Percentiles rank a stretch among this genome's conserved stretches.
These are phyloP conservation scores for Dillenia suffruticosa DNA, from an alignment of 164 flowering plant genomes.

Conservation along the genomic window DNA sequence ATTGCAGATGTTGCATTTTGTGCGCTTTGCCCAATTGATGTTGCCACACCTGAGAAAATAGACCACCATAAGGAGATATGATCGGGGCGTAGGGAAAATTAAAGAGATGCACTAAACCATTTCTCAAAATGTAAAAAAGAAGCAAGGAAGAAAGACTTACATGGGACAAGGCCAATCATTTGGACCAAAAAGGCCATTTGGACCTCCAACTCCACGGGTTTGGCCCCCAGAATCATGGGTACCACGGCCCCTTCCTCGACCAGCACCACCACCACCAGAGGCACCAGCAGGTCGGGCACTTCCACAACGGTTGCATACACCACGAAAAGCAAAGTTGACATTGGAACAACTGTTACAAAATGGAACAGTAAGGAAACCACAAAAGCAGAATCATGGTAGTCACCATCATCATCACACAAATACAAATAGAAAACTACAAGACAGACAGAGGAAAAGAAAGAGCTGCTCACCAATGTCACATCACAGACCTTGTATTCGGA, in stretches of 20 bases:
- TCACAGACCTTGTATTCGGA: constrained; percentile 99
- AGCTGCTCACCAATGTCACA: constrained; percentile 99
- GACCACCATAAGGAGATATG: too few species aligned
- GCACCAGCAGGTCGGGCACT: constrained; percentile 90
- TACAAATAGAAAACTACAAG: not conserved
- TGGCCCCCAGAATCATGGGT: constrained; percentile 44
- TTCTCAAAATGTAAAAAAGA: not conserved
- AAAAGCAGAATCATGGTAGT: not conserved
- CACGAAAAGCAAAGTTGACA: constrained; percentile 98
- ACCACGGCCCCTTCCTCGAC: constrained; percentile 89
- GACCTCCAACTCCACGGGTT: constrained; percentile 49
- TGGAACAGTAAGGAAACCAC: constrained; percentile 17
- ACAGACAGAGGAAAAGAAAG: constrained; percentile 51
- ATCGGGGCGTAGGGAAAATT: too few species aligned
- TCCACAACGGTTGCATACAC: constrained; percentile 98
- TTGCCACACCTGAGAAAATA: constrained; percentile 79
- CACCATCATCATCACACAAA: not conserved
- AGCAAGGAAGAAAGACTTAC: constrained; percentile 36
- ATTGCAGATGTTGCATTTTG: constrained; percentile 92
- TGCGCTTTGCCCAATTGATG: constrained; percentile 97
- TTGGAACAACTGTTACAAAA: constrained; percentile 75
- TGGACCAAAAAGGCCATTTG: constrained; percentile 96
- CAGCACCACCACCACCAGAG: constrained; percentile 55
- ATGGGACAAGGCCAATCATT: constrained; percentile 99
- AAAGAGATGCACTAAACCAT: not conserved